A percentile compares a stretch with the other conserved stretches of the same genome.
Evolutionary conservation across 2,329 filamentous ascomycete genomes (phyloP).

Genomic region (Samsoniella hepiali): DNA sequence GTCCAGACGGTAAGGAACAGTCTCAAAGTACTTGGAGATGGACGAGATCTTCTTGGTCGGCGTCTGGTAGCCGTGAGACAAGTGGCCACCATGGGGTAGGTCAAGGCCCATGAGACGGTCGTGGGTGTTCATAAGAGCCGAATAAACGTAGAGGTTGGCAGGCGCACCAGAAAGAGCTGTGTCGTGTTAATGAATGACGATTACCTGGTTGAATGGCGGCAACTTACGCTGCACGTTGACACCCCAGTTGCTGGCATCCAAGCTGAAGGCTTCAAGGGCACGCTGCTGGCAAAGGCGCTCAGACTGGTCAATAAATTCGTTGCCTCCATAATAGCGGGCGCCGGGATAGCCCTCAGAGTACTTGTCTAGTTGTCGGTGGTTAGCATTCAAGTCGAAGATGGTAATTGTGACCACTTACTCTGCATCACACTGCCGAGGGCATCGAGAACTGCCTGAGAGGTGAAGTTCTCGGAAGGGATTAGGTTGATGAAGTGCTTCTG

Average conservation of each 20-base stretch:
- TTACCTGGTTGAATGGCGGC: not conserved
- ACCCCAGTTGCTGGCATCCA: slow-evolving; percentile 86
- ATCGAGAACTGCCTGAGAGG: slow-evolving; percentile 87
- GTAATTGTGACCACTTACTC: slow-evolving; percentile 51
- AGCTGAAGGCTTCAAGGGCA: slow-evolving; percentile 80
- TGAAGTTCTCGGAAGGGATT: slow-evolving; percentile 94
- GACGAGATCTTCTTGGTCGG: slow-evolving; percentile 95
- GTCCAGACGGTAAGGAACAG: slow-evolving; percentile 88
- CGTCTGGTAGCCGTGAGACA: slow-evolving; percentile 96
- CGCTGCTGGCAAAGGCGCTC: slow-evolving; percentile 88
- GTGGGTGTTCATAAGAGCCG: slow-evolving; percentile 85
- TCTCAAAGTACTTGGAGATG: slow-evolving; percentile 98
- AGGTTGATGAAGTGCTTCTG: slow-evolving; percentile 99
- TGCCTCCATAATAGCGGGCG: slow-evolving; percentile 93
- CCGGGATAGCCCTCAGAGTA: slow-evolving; percentile 98
- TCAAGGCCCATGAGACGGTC: slow-evolving; percentile 97
- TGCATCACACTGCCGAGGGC: slow-evolving; percentile 93
- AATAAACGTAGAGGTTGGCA: slow-evolving; percentile 90
- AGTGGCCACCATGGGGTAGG: slow-evolving; percentile 90
- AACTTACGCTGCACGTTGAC: slow-evolving; percentile 88
- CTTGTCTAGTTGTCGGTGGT: slow-evolving; percentile 62
- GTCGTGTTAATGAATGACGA: slow-evolving; percentile 3
- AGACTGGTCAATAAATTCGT: slow-evolving; percentile 90
- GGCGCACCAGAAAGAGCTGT: slow-evolving; percentile 71
- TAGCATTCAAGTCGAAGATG: slow-evolving; percentile 25